phyloP scores from a whole-genome alignment of 768 basidiomycete species.

The Inosperma sp. region DNA sequence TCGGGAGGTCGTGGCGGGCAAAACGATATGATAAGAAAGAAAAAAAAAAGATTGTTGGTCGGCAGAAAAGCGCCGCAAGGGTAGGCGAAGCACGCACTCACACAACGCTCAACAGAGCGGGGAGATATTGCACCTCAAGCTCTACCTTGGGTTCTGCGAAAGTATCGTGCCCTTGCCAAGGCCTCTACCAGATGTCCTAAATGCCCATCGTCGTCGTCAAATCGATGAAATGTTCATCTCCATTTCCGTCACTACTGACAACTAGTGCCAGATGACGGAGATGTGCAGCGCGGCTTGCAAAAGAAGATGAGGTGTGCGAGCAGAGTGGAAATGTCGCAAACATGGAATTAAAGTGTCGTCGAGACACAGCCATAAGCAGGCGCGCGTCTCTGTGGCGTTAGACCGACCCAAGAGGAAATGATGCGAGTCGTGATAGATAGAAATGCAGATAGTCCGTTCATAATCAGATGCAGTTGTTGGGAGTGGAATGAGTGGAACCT shows the following conservation, averaged over 20 bases:
- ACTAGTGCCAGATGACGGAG: conserved; percentile 22
- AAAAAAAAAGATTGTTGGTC: conserved; percentile 41
- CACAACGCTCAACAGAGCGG: conserved; percentile 40
- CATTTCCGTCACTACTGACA: conserved; percentile 33
- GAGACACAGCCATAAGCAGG: conserved; percentile 35
- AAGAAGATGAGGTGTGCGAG: conserved; percentile 29
- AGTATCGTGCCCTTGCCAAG: conserved; percentile 48
- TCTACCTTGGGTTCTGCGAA: conserved; percentile 63
- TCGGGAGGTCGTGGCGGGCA: conserved; percentile 42
- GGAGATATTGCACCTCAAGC: conserved; percentile 54
- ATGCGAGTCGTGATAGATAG: conserved; percentile 30
- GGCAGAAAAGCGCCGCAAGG: conserved; percentile 55
- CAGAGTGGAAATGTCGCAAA: conserved; percentile 24
- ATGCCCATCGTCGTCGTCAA: conserved; percentile 49
- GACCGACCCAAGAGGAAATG: conserved; percentile 20
- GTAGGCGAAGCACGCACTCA: conserved; percentile 52
- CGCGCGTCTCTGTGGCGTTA: conserved; percentile 11
- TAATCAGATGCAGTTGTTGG: conserved; percentile 43
- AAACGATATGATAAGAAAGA: conserved; percentile 21
- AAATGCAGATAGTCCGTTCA: conserved; percentile 48
- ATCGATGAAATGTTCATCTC: conserved; percentile 20
- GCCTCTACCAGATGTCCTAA: conserved; percentile 47
- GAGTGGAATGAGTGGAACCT: conserved; percentile 31
- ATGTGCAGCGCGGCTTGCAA: conserved; percentile 58
- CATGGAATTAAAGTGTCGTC: conserved; percentile 26